Evolutionary conservation across 2,329 filamentous ascomycete species (phyloP).

Genomic region (Nemania sp.): DNA sequence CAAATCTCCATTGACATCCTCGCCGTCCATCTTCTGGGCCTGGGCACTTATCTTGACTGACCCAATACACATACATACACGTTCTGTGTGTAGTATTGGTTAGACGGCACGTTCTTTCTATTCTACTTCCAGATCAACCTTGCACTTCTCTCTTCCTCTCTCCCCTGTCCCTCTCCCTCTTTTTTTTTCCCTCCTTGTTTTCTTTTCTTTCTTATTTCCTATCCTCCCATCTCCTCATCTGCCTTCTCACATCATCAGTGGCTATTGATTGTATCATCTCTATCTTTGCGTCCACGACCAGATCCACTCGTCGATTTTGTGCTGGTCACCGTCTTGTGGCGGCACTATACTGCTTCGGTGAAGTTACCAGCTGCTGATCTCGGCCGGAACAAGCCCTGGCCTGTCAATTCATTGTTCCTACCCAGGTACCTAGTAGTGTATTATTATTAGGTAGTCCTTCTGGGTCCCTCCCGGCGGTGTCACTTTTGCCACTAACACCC

Average conservation of each 20-base stretch:
- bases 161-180: neutral
- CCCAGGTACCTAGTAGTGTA: neutral
- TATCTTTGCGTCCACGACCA: neutral
- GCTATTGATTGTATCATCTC: neutral
- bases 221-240: neutral
- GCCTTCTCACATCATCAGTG: neutral
- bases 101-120: constrained; percentile 9
- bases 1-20: constrained; percentile 23
- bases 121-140: neutral
- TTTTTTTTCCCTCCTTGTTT: neutral
- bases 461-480: constrained; percentile 29
- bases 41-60: neutral
- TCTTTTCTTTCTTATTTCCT: neutral
- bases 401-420: constrained; percentile 30
- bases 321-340: constrained; percentile 27
- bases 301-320: constrained; percentile 21
- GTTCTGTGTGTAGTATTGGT: constrained; percentile 1
- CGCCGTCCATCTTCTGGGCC: constrained; percentile 5
- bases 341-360: constrained; percentile 31
- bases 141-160: neutral
- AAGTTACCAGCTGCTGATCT: constrained; percentile 31
- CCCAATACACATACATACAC: constrained; percentile 4
- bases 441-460: constrained; percentile 26
- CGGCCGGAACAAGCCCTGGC: constrained; percentile 32
- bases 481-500: constrained; percentile 34